Evolutionary conservation across 1,284 basidiomycete genomes (phyloP).

Genomic region (Amylostereum areolatum): DNA sequence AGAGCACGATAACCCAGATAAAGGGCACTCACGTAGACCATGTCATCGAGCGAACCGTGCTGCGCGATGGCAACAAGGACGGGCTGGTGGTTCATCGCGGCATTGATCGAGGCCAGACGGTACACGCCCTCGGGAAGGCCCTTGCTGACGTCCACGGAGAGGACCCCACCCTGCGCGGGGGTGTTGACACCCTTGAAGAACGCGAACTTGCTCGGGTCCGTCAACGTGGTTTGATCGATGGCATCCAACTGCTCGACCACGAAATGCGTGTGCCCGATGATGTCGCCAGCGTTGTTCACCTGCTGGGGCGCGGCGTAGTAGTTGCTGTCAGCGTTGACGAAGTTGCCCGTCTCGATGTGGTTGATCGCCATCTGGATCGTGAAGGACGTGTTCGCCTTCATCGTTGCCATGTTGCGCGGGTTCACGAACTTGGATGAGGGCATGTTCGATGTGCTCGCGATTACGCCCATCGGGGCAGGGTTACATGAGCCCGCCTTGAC

Average conservation of each 20-base stretch:
- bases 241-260: constrained; percentile 49
- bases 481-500: constrained; percentile 57
- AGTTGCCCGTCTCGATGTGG: constrained; percentile 55
- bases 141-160: constrained; percentile 44
- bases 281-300: constrained; percentile 42
- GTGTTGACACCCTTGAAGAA: constrained; percentile 69
- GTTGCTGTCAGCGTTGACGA: constrained; percentile 53
- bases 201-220: constrained; percentile 48
- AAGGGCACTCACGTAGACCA: constrained; percentile 41
- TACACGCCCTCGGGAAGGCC: constrained; percentile 60
- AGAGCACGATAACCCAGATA: constrained; percentile 10
- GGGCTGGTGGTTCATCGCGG: constrained; percentile 65
- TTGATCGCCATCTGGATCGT: constrained; percentile 51
- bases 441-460: constrained; percentile 51
- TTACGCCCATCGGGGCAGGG: constrained; percentile 55
- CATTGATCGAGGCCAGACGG: constrained; percentile 51
- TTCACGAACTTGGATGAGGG: constrained; percentile 52
- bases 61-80: constrained; percentile 55
- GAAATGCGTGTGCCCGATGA: constrained; percentile 61
- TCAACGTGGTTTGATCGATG: constrained; percentile 43
- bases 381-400: constrained; percentile 49
- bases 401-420: constrained; percentile 48
- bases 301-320: constrained; percentile 68
- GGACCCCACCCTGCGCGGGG: constrained; percentile 40
- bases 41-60: constrained; percentile 53